Evolutionary conservation across 176 grass and related monocot species (phyloP).

Genomic region (Dendrocalamus sinicus): DNA sequence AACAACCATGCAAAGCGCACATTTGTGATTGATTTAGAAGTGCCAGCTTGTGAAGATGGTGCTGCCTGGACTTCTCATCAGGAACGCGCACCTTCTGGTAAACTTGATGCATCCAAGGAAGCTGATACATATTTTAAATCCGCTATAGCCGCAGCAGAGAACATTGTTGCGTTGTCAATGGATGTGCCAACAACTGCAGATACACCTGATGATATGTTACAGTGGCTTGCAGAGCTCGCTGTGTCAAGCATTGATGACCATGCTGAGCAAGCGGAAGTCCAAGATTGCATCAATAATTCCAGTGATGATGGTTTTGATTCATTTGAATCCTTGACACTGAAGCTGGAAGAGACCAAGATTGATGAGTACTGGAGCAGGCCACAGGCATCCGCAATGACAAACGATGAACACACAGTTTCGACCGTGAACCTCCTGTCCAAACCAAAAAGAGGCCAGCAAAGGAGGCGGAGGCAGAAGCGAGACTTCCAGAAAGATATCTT

Average conservation of each 20-base stretch:
- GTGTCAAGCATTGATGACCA: slow-evolving; percentile 37
- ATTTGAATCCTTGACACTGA: slow-evolving; percentile 84
- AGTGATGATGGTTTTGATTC: slow-evolving; percentile 63
- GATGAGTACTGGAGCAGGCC: slow-evolving; percentile 66
- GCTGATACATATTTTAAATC: slow-evolving; percentile 34
- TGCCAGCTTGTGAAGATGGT: slow-evolving; percentile 45
- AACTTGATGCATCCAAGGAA: slow-evolving; percentile 24
- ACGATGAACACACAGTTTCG: slow-evolving; percentile 54
- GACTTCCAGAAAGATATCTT: slow-evolving; percentile 94
- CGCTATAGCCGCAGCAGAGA: slow-evolving; percentile 60
- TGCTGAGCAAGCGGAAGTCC: slow-evolving; percentile 22
- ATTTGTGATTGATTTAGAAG: slow-evolving; percentile 62
- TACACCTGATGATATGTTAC: slow-evolving; percentile 45
- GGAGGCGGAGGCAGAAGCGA: slow-evolving; percentile 69
- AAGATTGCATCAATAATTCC: slow-evolving; percentile 28
- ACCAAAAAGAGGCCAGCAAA: slow-evolving; percentile 67
- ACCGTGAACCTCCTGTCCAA: slow-evolving; percentile 57
- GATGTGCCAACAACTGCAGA: slow-evolving; percentile 40
- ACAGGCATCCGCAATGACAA: slow-evolving; percentile 32
- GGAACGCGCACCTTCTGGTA: not conserved
- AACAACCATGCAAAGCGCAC: slow-evolving; percentile 45
- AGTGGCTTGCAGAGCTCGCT: slow-evolving; percentile 72
- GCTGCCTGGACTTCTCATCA: slow-evolving; percentile 37
- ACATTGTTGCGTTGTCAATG: slow-evolving; percentile 69
- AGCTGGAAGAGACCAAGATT: slow-evolving; percentile 72